Evolutionary conservation across 768 basidiomycete species (phyloP).

Genomic region (Lenzites betulinus): DNA sequence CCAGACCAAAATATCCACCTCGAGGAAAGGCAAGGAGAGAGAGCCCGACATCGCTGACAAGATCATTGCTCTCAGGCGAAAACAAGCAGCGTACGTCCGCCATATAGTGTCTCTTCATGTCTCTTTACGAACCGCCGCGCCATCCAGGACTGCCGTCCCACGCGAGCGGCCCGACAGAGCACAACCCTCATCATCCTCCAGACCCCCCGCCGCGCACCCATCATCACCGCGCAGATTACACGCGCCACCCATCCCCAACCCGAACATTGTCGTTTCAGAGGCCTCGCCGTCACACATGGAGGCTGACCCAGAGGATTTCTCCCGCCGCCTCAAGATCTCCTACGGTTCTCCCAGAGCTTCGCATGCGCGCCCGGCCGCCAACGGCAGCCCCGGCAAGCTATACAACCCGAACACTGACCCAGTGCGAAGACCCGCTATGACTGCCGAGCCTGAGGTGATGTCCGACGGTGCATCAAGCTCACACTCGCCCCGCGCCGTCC

Average conservation of each 20-base stretch:
- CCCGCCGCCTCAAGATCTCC: slow-evolving; percentile 70
- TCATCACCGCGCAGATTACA: slow-evolving; percentile 32
- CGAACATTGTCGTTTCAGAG: slow-evolving; percentile 37
- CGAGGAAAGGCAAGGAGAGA: slow-evolving; percentile 38
- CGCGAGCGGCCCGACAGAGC: slow-evolving; percentile 51
- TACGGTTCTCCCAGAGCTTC: slow-evolving; percentile 42
- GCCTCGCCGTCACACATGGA: slow-evolving; percentile 46
- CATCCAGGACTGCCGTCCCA: slow-evolving; percentile 45
- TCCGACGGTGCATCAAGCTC: slow-evolving; percentile 61
- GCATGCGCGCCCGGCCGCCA: slow-evolving; percentile 32
- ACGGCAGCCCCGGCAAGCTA: slow-evolving; percentile 47
- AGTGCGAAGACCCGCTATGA: slow-evolving; percentile 52
- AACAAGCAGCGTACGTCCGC: slow-evolving; percentile 54
- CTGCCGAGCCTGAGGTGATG: slow-evolving; percentile 64
- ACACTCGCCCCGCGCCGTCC: slow-evolving; percentile 40
- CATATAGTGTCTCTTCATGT: background rate
- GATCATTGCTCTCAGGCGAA: slow-evolving; percentile 68
- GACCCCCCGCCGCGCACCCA: slow-evolving; percentile 37
- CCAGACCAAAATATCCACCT: slow-evolving; percentile 18
- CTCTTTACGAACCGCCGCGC: slow-evolving; percentile 4
- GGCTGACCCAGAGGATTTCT: slow-evolving; percentile 71
- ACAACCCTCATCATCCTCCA: slow-evolving; percentile 32
- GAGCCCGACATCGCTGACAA: slow-evolving; percentile 58
- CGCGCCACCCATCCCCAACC: slow-evolving; percentile 23
- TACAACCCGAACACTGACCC: slow-evolving; percentile 76